Conservation (phyloP, 2,329 filamentous ascomycete species). For the Eutypella sp. region DNA sequence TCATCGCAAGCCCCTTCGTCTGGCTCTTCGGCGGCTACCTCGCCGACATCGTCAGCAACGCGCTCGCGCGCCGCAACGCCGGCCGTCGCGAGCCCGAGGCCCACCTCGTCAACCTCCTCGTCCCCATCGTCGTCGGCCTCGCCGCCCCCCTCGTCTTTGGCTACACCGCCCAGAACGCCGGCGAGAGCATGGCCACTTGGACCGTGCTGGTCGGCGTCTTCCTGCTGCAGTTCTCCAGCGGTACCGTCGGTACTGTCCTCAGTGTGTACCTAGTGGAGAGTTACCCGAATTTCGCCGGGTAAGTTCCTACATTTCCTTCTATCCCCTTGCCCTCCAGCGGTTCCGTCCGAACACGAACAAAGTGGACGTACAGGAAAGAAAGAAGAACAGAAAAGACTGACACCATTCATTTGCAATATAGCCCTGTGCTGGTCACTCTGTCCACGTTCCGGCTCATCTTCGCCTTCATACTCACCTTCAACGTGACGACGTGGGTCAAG, state of each 20-base stretch:
- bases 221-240: constrained; percentile 15
- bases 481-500: constrained; percentile 15
- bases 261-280: constrained; percentile 21
- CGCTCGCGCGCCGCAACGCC: constrained; percentile 12
- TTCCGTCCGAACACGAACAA: background rate
- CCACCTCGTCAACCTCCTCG: constrained; percentile 18
- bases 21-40: constrained; percentile 28
- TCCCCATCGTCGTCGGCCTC: constrained; percentile 18
- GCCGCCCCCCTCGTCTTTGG: constrained; percentile 19
- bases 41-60: constrained; percentile 25
- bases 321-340: background rate
- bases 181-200: constrained; percentile 11
- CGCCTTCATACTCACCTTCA: constrained; percentile 13
- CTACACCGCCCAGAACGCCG: constrained; percentile 13
- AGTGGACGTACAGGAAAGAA: too few species aligned
- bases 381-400: too few species aligned
- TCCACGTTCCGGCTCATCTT: constrained; percentile 17
- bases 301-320: background rate
- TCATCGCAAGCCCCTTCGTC: constrained; percentile 10
- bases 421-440: constrained; percentile 17
- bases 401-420: too few species aligned
- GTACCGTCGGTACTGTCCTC: constrained; percentile 17
- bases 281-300: constrained; percentile 20
- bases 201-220: constrained; percentile 18
- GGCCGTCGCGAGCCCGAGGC: constrained; percentile 22